Conservation (phyloP, 129 eudicot species). For the Glebionis coronaria region DNA sequence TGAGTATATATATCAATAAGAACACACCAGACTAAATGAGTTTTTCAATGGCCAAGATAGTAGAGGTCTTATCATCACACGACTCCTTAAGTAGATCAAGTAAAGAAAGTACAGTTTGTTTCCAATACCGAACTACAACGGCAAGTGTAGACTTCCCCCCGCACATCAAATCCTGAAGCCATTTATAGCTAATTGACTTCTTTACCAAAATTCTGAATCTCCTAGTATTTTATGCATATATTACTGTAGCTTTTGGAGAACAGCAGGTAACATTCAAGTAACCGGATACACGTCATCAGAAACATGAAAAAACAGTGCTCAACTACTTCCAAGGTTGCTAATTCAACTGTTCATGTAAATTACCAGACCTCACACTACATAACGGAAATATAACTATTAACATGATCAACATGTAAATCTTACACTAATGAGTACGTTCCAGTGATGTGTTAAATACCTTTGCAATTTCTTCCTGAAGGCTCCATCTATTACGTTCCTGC, state of each 20-base stretch:
- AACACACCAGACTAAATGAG: conserved; percentile 64
- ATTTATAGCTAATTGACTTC: conserved; percentile 36
- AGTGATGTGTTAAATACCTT: too few species aligned
- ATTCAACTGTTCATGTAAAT: too few species aligned
- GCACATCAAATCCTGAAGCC: conserved; percentile 77
- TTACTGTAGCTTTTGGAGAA: conserved; percentile 48
- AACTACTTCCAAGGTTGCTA: not conserved
- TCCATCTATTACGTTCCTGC: too few species aligned
- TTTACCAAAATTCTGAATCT: conserved; percentile 33
- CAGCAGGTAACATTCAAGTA: conserved; percentile 79
- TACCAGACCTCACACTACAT: too few species aligned
- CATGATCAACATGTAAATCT: too few species aligned
- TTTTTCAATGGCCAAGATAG: conserved; percentile 50
- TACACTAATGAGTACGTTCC: too few species aligned
- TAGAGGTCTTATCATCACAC: conserved; percentile 39
- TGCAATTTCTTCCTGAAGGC: too few species aligned
- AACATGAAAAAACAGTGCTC: conserved; percentile 25
- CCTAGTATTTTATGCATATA: conserved; percentile 29
- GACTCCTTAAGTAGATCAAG: conserved; percentile 55
- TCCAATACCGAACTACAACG: conserved; percentile 85
- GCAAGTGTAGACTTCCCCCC: conserved; percentile 87
- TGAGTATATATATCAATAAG: not conserved
- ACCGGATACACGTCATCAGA: conserved; percentile 94
- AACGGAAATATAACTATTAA: too few species aligned
- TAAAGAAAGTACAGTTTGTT: conserved; percentile 57